These are phyloP conservation scores for Neurospora tetraspora DNA, from an alignment of 495 filamentous ascomycete genomes.

Conservation along the genomic window DNA sequence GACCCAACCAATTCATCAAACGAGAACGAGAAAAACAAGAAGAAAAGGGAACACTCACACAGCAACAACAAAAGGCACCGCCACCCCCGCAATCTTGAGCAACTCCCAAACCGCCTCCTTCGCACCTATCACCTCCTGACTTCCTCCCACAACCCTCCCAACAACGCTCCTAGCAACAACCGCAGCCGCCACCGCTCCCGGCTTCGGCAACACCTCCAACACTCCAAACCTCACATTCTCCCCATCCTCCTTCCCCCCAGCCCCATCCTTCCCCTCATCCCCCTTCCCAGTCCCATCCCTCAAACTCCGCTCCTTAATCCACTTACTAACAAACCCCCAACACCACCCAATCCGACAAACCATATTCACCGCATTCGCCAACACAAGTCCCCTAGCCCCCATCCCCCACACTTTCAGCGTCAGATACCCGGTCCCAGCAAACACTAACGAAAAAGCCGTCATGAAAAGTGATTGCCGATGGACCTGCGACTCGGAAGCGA, in stretches of 20 bases:
- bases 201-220: constrained; percentile 18
- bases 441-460: constrained; percentile 55
- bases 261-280: too few relatives aligned
- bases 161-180: constrained; percentile 14
- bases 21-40: not conserved
- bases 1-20: not conserved
- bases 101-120: constrained; percentile 34
- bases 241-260: not conserved
- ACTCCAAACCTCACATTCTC: constrained; percentile 15
- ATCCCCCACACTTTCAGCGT: constrained; percentile 53
- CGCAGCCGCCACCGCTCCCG: constrained; percentile 11
- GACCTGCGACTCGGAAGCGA: constrained; percentile 61
- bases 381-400: constrained; percentile 72
- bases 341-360: constrained; percentile 73
- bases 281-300: not conserved
- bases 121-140: constrained; percentile 12
- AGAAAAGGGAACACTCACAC: constrained; percentile 43
- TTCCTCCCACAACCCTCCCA: constrained; percentile 15
- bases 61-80: constrained; percentile 41
- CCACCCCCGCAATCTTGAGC: constrained; percentile 39
- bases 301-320: constrained; percentile 35
- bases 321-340: constrained; percentile 53
- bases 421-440: constrained; percentile 58
- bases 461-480: constrained; percentile 72
- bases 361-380: constrained; percentile 84